phyloP scores from a whole-genome alignment of 805 yeast genomes.

The Zygosaccharomyces lentus region DNA sequence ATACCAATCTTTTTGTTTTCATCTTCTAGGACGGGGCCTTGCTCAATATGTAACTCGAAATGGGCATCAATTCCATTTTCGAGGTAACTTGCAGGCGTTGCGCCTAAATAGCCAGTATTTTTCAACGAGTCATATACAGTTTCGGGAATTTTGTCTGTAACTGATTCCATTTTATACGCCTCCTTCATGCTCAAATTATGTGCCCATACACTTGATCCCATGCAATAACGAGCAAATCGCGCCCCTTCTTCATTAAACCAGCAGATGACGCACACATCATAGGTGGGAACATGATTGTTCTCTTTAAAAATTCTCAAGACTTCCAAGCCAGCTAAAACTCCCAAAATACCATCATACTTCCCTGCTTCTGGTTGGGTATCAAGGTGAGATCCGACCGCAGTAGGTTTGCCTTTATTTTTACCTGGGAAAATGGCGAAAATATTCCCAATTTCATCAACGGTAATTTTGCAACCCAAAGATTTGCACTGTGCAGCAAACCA shows the following conservation, averaged over 20 bases:
- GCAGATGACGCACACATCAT: constrained; percentile 54
- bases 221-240: constrained; percentile 57
- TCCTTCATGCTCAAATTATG: constrained; percentile 43
- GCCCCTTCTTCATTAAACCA: constrained; percentile 81
- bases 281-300: constrained; percentile 51
- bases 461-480: constrained; percentile 49
- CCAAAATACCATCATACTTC: constrained; percentile 64
- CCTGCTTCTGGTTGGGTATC: constrained; percentile 78
- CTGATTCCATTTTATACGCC: constrained; percentile 47
- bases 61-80: constrained; percentile 56
- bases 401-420: constrained; percentile 43
- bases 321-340: constrained; percentile 62
- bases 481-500: constrained; percentile 55
- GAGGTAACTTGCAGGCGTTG: constrained; percentile 40
- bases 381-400: constrained; percentile 64
- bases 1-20: constrained; percentile 53
- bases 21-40: constrained; percentile 63
- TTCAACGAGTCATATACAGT: constrained; percentile 49
- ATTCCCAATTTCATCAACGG: constrained; percentile 61
- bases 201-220: constrained; percentile 64
- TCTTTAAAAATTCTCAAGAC: constrained; percentile 59
- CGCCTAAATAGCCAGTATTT: constrained; percentile 59
- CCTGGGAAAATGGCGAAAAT: constrained; percentile 63
- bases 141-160: constrained; percentile 44
- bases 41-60: constrained; percentile 69